A percentile compares a stretch with the other conserved stretches of the same genome.
Evolutionary conservation across 2,329 filamentous ascomycete genomes (phyloP).

Genomic region (Cercospora sojina): DNA sequence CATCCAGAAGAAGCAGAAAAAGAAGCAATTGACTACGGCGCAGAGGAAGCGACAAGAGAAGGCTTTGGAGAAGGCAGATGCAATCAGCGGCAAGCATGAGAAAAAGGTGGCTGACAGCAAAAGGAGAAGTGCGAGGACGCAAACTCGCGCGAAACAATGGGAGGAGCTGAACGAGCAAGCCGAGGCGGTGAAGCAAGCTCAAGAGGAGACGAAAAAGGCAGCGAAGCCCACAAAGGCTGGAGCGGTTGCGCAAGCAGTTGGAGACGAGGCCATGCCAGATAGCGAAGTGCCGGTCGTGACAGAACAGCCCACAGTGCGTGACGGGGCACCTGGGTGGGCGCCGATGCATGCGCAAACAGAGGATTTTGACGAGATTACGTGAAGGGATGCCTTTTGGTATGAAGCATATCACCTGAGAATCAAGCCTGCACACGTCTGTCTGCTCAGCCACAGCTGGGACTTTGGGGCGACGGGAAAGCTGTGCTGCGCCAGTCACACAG

Average conservation of each 20-base stretch:
- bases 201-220: constrained; percentile 18
- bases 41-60: constrained; percentile 56
- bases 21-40: constrained; percentile 53
- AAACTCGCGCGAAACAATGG: constrained; percentile 34
- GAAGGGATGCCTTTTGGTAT: background rate
- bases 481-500: background rate
- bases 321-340: constrained; percentile 17
- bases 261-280: constrained; percentile 22
- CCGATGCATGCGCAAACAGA: constrained; percentile 20
- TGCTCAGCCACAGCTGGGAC: background rate
- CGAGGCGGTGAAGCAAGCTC: constrained; percentile 17
- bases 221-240: constrained; percentile 9
- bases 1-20: constrained; percentile 65
- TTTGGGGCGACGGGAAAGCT: background rate
- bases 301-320: constrained; percentile 4
- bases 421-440: background rate
- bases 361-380: constrained; percentile 14
- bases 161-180: constrained; percentile 37
- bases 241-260: constrained; percentile 11
- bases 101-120: constrained; percentile 56
- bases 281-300: constrained; percentile 12
- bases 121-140: constrained; percentile 48
- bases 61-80: constrained; percentile 57
- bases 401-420: constrained; percentile 16
- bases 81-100: constrained; percentile 55